phyloP scores from a whole-genome alignment of 2,329 filamentous ascomycete species.

The Graphilbum fragrans region DNA sequence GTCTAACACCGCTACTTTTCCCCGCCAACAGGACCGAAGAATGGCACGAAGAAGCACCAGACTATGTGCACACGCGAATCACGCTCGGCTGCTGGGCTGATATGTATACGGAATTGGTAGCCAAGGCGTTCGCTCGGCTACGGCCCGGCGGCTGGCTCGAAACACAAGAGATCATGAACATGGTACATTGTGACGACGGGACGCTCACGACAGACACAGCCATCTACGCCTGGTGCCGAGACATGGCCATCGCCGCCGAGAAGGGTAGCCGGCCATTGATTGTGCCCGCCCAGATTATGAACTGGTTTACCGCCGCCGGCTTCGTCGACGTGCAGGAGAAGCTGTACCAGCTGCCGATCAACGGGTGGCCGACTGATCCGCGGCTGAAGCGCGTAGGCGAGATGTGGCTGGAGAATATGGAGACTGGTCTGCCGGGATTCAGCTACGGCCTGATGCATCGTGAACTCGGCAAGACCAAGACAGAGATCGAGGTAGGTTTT shows the following conservation, averaged over 20 bases:
- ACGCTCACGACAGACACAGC: constrained; percentile 10
- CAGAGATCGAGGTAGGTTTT: constrained; percentile 34
- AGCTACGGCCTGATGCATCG: constrained; percentile 18
- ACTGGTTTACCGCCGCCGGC: constrained; percentile 15
- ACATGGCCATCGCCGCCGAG: constrained; percentile 10
- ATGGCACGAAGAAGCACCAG: constrained; percentile 40
- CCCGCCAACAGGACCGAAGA: constrained; percentile 22
- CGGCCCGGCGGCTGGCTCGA: constrained; percentile 42
- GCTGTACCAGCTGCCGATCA: constrained; percentile 19
- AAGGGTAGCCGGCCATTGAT: constrained; percentile 11
- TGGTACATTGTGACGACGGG: constrained; percentile 14
- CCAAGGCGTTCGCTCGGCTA: constrained; percentile 35
- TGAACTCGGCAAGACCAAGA: constrained; percentile 25
- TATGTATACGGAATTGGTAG: constrained; percentile 36
- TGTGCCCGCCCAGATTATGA: constrained; percentile 10
- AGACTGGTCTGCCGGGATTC: constrained; percentile 18
- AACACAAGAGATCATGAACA: constrained; percentile 33
- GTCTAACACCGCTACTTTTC: background rate
- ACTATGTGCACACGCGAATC: constrained; percentile 41
- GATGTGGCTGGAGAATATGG: constrained; percentile 17
- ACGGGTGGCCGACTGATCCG: constrained; percentile 18
- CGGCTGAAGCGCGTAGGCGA: constrained; percentile 19
- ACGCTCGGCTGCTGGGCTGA: constrained; percentile 37
- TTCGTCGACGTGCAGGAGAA: constrained; percentile 19
- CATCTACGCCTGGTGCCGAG: constrained; percentile 11